A percentile compares a stretch with the other conserved stretches of the same genome.
These are phyloP conservation scores for Linanthus parryae DNA, from an alignment of 148 eudicot genomes.

Conservation along the genomic window DNA sequence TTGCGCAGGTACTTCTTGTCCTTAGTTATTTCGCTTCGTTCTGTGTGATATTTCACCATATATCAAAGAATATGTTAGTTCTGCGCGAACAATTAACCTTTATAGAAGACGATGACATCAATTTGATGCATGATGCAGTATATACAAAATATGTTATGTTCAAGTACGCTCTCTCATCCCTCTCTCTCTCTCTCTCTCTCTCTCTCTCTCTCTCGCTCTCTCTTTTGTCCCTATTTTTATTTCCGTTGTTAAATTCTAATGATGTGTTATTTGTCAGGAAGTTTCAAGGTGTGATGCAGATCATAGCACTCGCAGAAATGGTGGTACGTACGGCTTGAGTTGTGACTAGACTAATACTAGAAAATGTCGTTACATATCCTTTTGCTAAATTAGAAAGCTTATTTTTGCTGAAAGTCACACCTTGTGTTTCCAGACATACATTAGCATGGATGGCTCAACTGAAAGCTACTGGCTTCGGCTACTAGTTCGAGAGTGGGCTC, in stretches of 20 bases:
- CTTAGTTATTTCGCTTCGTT: slow-evolving; percentile 66
- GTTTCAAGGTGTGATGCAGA: slow-evolving; percentile 78
- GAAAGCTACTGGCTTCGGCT: slow-evolving; percentile 81
- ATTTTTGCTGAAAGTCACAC: too few relatives aligned
- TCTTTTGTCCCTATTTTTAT: background rate
- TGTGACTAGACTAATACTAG: too few relatives aligned
- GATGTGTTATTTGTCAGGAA: slow-evolving; percentile 42
- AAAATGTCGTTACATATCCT: too few relatives aligned
- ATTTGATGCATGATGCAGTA: slow-evolving; percentile 69
- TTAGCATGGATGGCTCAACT: slow-evolving; percentile 60
- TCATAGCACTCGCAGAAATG: slow-evolving; percentile 74
- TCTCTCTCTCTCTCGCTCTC: too few relatives aligned
- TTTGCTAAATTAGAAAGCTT: too few relatives aligned
- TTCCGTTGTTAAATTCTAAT: background rate
- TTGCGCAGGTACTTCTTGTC: slow-evolving; percentile 62
- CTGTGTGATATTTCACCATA: slow-evolving; percentile 74
- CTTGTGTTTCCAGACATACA: slow-evolving; percentile 48
- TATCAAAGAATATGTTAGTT: slow-evolving; percentile 64
- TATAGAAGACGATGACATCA: slow-evolving; percentile 69
- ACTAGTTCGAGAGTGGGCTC: slow-evolving; percentile 83
- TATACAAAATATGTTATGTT: slow-evolving; percentile 75
- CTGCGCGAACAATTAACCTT: slow-evolving; percentile 68
- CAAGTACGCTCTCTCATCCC: slow-evolving; percentile 44
- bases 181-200: background rate
- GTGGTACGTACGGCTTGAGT: too few relatives aligned